Evolutionary conservation across 805 yeast species (phyloP).

Genomic region (Cyberlindnera maritima): DNA sequence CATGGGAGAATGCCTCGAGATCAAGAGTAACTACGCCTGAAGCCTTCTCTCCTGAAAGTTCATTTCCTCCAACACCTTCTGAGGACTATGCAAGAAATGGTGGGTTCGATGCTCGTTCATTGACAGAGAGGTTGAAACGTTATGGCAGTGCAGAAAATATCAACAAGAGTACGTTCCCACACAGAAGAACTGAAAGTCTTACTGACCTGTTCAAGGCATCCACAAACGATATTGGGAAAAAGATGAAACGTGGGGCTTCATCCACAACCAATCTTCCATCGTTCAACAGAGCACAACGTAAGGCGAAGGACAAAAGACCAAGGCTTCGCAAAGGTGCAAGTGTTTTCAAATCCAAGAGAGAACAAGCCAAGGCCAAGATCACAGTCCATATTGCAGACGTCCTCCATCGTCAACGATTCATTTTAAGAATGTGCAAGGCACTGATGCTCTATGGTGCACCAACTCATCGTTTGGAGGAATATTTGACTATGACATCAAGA

Average conservation of each 20-base stretch:
- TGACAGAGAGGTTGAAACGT: not conserved
- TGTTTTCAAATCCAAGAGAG: conserved; percentile 29
- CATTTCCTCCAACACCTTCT: not conserved
- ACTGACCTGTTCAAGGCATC: not conserved
- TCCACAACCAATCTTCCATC: conserved; percentile 8
- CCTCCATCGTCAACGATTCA: conserved; percentile 49
- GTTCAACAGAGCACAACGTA: conserved; percentile 2
- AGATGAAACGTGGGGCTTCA: not conserved
- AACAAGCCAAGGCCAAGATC: conserved; percentile 58
- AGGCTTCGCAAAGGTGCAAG: conserved; percentile 20
- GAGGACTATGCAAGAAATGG: not conserved
- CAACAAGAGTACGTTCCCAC: not conserved
- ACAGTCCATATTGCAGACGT: conserved; percentile 61
- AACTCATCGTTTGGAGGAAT: conserved; percentile 91
- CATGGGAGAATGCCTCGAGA: conserved; percentile 21
- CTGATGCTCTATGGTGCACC: conserved; percentile 96
- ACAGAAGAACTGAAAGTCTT: not conserved
- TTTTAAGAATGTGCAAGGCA: conserved; percentile 81
- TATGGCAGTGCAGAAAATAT: not conserved
- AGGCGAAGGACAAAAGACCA: conserved; percentile 16
- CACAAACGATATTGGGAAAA: not conserved
- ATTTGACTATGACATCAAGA: conserved; percentile 86
- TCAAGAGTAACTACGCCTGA: conserved; percentile 19
- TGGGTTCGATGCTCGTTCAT: not conserved
- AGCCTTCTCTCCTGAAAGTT: not conserved